A percentile compares a stretch with the other conserved stretches of the same genome.
phyloP scores from a whole-genome alignment of 1,284 basidiomycete species.

The Taiwanofungus camphoratus region DNA sequence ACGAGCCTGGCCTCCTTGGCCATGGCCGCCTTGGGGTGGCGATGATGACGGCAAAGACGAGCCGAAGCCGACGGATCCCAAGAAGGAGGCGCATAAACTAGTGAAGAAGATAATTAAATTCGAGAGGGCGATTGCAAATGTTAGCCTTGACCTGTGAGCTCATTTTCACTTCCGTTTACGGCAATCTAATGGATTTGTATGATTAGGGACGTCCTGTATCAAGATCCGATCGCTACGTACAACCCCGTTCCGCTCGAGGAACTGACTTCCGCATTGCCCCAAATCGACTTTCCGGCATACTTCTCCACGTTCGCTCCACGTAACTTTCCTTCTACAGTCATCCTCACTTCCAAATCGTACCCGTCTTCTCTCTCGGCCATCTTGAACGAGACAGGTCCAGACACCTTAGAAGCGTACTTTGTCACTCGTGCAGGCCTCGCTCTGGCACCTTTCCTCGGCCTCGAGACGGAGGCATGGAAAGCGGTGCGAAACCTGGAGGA shows the following conservation, averaged over 20 bases:
- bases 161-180: not conserved
- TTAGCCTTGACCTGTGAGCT: conserved; percentile 74
- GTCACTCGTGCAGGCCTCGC: conserved; percentile 62
- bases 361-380: conserved; percentile 64
- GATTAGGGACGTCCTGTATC: conserved; percentile 52
- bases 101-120: conserved; percentile 76
- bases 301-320: conserved; percentile 82
- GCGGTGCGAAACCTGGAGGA: conserved; percentile 68
- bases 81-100: conserved; percentile 51
- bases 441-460: conserved; percentile 67
- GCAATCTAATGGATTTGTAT: conserved; percentile 1
- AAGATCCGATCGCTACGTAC: conserved; percentile 86
- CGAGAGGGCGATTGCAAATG: conserved; percentile 77
- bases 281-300: conserved; percentile 81
- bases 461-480: conserved; percentile 70
- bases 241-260: conserved; percentile 75
- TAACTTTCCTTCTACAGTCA: conserved; percentile 69
- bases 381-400: conserved; percentile 60
- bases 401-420: conserved; percentile 86
- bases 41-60: conserved; percentile 49
- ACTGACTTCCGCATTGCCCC: conserved; percentile 66
- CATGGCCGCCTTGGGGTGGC: conserved; percentile 78
- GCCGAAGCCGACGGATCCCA: conserved; percentile 34
- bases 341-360: conserved; percentile 85
- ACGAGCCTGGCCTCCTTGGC: conserved; percentile 75